Evolutionary conservation across 805 yeast species (phyloP).

Genomic region (Candida insectorum): DNA sequence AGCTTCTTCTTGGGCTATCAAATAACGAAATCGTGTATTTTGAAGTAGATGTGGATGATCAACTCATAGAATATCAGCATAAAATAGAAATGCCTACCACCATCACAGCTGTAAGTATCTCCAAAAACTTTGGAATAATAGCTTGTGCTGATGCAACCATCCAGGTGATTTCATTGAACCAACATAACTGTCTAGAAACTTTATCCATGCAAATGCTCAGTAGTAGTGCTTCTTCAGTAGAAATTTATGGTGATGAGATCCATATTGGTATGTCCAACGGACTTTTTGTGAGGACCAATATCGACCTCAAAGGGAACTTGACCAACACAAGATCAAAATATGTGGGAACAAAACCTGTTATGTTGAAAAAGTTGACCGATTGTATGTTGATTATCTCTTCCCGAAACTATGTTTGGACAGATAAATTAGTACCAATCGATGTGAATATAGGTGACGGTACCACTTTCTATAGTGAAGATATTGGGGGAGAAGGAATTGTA

Average conservation of each 20-base stretch:
- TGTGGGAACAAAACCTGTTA: constrained; percentile 66
- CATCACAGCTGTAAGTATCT: constrained; percentile 35
- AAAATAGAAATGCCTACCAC: constrained; percentile 50
- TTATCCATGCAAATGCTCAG: constrained; percentile 65
- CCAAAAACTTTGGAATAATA: constrained; percentile 54
- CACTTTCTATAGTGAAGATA: constrained; percentile 61
- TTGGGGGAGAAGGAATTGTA: constrained; percentile 57
- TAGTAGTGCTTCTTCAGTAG: constrained; percentile 34
- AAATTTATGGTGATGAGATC: constrained; percentile 29
- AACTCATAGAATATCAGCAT: constrained; percentile 68
- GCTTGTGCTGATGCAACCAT: constrained; percentile 72
- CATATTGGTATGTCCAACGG: constrained; percentile 88
- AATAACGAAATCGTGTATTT: constrained; percentile 78
- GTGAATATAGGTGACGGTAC: constrained; percentile 44
- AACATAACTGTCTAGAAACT: constrained; percentile 55
- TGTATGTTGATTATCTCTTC: constrained; percentile 51
- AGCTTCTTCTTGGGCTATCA: constrained; percentile 68
- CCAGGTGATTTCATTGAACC: constrained; percentile 61
- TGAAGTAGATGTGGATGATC: constrained; percentile 65
- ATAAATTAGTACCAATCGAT: constrained; percentile 48
- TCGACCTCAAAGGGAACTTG: constrained; percentile 61
- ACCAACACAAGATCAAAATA: constrained; percentile 66
- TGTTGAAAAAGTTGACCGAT: constrained; percentile 36
- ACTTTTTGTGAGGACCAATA: constrained; percentile 57
- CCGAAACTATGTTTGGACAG: constrained; percentile 54